Percentiles rank a stretch among this genome's conserved stretches.
These are phyloP conservation scores for Tillandsia fasciculata DNA, from an alignment of 176 grass and related monocot genomes.

Conservation along the genomic window DNA sequence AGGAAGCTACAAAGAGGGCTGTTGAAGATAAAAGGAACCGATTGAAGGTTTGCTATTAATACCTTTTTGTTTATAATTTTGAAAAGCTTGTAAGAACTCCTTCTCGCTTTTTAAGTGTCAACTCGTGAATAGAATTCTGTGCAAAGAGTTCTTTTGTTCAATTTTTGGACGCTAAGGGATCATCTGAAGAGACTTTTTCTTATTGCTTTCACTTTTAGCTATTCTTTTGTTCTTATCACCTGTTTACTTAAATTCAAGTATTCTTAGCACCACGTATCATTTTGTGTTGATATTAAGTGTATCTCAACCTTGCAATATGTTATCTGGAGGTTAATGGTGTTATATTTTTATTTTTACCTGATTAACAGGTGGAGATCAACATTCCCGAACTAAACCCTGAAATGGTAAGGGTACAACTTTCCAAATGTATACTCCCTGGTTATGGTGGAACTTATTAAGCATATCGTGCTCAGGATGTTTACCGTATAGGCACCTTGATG, in stretches of 20 bases:
- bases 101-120: too few relatives aligned
- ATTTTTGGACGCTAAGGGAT: too few relatives aligned
- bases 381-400: constrained; percentile 99
- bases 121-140: too few relatives aligned
- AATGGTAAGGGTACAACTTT: constrained; percentile 47
- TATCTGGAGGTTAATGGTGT: neutral
- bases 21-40: constrained; percentile 79
- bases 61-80: neutral
- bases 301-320: constrained; percentile 2
- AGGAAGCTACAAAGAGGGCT: constrained; percentile 54
- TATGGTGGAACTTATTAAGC: constrained; percentile 10
- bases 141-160: too few relatives aligned
- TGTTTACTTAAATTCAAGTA: neutral
- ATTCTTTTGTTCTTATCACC: neutral
- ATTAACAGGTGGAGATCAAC: constrained; percentile 83
- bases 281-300: neutral
- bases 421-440: constrained; percentile 11
- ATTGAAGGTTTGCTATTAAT: constrained; percentile 41
- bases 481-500: constrained; percentile 94
- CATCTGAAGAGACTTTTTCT: too few relatives aligned
- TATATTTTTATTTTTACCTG: constrained; percentile 9
- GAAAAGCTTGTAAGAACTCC: neutral
- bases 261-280: neutral
- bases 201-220: neutral
- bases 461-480: constrained; percentile 67